These are phyloP conservation scores for Tephrocybe rancida DNA, from an alignment of 768 basidiomycete genomes.

Conservation along the genomic window DNA sequence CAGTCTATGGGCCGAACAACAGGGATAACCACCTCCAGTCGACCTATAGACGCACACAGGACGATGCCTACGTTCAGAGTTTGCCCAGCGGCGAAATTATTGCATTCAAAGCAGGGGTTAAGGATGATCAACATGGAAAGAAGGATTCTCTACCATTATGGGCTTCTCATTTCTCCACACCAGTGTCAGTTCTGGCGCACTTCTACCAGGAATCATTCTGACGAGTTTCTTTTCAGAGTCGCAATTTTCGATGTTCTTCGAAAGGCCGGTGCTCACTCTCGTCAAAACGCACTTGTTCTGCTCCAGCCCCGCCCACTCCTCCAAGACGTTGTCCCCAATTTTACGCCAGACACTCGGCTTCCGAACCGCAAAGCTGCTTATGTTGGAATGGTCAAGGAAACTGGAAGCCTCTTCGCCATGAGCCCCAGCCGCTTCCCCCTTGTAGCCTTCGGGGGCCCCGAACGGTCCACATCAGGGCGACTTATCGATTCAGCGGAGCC, in stretches of 20 bases:
- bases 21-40: conserved; percentile 75
- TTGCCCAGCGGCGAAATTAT: conserved; percentile 79
- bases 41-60: conserved; percentile 74
- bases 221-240: conserved; percentile 50
- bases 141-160: conserved; percentile 51
- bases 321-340: conserved; percentile 69
- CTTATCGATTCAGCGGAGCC: conserved; percentile 27
- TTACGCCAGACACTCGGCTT: conserved; percentile 39
- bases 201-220: not conserved
- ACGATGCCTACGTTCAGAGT: conserved; percentile 81
- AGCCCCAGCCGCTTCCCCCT: conserved; percentile 81
- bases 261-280: conserved; percentile 20
- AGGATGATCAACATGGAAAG: conserved; percentile 16
- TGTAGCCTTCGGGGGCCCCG: conserved; percentile 61
- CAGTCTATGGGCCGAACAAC: conserved; percentile 91
- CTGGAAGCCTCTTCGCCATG: conserved; percentile 82
- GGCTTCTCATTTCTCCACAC: conserved; percentile 59
- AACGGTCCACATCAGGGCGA: conserved; percentile 17
- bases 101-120: conserved; percentile 59
- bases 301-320: conserved; percentile 84
- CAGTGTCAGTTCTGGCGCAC: conserved; percentile 54
- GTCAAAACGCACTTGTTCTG: conserved; percentile 69
- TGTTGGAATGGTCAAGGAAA: conserved; percentile 76
- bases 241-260: conserved; percentile 80
- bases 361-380: conserved; percentile 70